Base-by-base conservation (phyloP, 2,329 filamentous ascomycete species). In the Arthrobotrys sinensis region DNA sequence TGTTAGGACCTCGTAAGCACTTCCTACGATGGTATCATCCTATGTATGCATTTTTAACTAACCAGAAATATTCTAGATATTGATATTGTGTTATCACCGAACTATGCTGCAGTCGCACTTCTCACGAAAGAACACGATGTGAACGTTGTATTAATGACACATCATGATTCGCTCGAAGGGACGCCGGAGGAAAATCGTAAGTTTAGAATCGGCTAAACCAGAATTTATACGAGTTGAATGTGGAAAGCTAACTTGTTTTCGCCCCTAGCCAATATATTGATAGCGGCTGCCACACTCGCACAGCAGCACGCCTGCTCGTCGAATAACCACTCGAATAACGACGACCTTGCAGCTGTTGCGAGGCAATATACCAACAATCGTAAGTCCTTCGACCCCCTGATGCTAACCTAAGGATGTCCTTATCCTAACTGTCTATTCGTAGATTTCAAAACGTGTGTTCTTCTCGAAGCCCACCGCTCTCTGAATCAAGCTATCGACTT, bases 401-500 rank as follows among this genome's bases (percentile, higher is more conserved):
- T 24, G 12, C 19, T 14, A 14, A n/a, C 12, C 3, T 34, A n/a
- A 34, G 75, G 43, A 65, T 79, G 28, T n/a, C 19, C 5, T 43
- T 72, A 40, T 64, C 38, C 16, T 34, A 36, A 28, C 7, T 6
- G 0, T 16, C 40, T 5, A 12, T 8, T 28, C 10, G 40, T 57
- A 76, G 75, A 71, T 19, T 82, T 80, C 86, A 89, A 66, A 86
- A 87, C 48, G 87, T 90, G 73, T 90, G 91, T 86, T 85, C 92
- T 65, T 87, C 86, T 46, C 2, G 90, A 92, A 80, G 86, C 94
- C 11, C 90, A 93, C 65, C 87, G 89, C 46, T 89, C 92, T 72
- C 86, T 94, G 64, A 91, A 91, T 79, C 87, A 93, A 34, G 90
- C 91, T 62, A 89, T 94, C 57, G 95, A 98, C 84, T 96, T 94